Evolutionary conservation across 345 rosid species (phyloP).

Genomic region (rapeseed (Brassica napus)): Da-Ae NC_063451.1:28287501-28288000

Average conservation of each 20-base stretch:
- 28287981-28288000: slow-evolving; percentile 62
- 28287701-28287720: slow-evolving; percentile 90
- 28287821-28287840: not conserved
- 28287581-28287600: slow-evolving; percentile 98
- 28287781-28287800: not conserved
- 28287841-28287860: not conserved
- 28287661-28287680: slow-evolving; percentile 96
- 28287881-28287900: not conserved
- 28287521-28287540: slow-evolving; percentile 86
- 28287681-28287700: slow-evolving; percentile 99
- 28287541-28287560: slow-evolving; percentile 87
- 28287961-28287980: slow-evolving; percentile 82
- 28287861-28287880: not conserved
- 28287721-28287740: slow-evolving; percentile 95
- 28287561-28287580: slow-evolving; percentile 96
- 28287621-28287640: slow-evolving; percentile 92
- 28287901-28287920: slow-evolving; percentile 99
- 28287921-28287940: slow-evolving; percentile 88
- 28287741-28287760: slow-evolving; percentile 2
- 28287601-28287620: slow-evolving; percentile 88
- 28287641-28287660: slow-evolving; percentile 97
- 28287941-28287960: slow-evolving; percentile 83
- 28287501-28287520: slow-evolving; percentile 99
- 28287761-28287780: not conserved
- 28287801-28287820: too few relatives aligned